Evolutionary conservation across 148 eudicot species (phyloP), one percentile per base, ranked within the genome.

Genomic region (Cornus kousa): DNA sequence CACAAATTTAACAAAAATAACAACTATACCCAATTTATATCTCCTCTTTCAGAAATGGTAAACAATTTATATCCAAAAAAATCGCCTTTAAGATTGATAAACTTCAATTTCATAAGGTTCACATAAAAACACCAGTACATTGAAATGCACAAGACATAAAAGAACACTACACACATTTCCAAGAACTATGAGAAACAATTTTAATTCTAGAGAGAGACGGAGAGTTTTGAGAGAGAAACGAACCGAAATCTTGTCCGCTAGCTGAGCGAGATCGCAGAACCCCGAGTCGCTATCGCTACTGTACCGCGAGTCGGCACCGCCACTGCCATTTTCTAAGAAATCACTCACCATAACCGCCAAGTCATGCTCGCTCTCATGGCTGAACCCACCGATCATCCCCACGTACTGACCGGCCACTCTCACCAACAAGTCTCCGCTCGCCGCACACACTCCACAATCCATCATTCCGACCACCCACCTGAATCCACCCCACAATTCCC

Each of bases 321-420:
- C 70, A n/a, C 98, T 90, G 32, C 92, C 93, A 76, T 89, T 90
- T 43, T 94, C 98, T 68, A 92, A 72, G 78, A 90, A 94, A 83
- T 94, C 98, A 71, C 90, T 89, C 20, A 94, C 98, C 97, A 92
- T 90, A 9, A 80, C 80, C 1, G 93, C 98, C 75, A 94, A 84
- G 77, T 92, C 98, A 75, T 88, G 92, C 84, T 94, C 98, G 76
- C 98, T 92, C 74, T 94, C 97, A 83, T 85, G 85, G 82, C 97
- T 92, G 32, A 82, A 87, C 55, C 83, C 80, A 0, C 83, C 89
- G 14, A 72, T 76, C 71, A 71, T 72, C 0, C 77, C 81, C 71
- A 50, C 77, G 23, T 72, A 72, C 74, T 81, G 82, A 1, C 80
- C 86, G 0, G 69, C 86, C 72, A 59, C 23, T 65, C 75, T 83